These are phyloP conservation scores for Suillus variegatus DNA, from an alignment of 768 basidiomycete genomes.

Conservation along the genomic window DNA sequence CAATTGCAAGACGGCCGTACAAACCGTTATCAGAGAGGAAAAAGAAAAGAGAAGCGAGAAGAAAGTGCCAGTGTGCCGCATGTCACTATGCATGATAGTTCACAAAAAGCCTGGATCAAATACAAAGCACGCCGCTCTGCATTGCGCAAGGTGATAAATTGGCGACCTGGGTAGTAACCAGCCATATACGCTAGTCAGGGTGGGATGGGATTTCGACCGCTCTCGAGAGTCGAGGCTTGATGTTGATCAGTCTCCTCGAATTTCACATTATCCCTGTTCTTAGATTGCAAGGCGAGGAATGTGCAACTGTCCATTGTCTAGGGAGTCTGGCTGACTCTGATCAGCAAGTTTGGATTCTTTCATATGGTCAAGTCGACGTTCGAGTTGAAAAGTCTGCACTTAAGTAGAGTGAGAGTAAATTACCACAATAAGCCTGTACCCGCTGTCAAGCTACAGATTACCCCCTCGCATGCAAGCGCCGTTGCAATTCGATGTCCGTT, in stretches of 20 bases:
- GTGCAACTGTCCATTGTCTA: neutral
- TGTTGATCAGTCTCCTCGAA: too few species aligned
- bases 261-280: neutral
- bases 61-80: too few species aligned
- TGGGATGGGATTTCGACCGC: neutral
- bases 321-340: neutral
- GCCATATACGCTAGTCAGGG: neutral
- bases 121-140: neutral
- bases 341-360: too few species aligned
- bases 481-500: slow-evolving; percentile 19
- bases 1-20: too few species aligned
- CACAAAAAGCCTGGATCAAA: neutral
- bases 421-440: neutral
- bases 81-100: neutral
- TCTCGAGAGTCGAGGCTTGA: neutral
- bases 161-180: neutral
- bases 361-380: too few species aligned
- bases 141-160: neutral
- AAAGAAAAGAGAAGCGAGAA: too few species aligned
- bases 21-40: too few species aligned
- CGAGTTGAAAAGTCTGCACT: too few species aligned
- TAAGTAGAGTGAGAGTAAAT: neutral
- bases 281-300: neutral
- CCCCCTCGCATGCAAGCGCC: slow-evolving; percentile 1
- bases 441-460: neutral